Evolutionary conservation across 2,329 filamentous ascomycete genomes (phyloP).

Genomic region (Drechslera avenae): DNA sequence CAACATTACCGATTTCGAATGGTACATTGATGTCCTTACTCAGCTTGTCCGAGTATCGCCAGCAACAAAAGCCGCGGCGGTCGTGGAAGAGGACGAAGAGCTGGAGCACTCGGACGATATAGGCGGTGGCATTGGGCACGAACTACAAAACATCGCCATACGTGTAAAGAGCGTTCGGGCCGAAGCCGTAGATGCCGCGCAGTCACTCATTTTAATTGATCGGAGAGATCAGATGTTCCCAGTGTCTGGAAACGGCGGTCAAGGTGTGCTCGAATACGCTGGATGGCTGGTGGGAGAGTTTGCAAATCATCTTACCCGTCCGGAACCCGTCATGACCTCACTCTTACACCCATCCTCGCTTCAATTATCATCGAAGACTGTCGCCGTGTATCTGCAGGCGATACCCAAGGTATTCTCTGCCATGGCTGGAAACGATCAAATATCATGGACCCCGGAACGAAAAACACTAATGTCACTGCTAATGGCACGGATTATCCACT

Average conservation of each 20-base stretch:
- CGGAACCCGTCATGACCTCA: constrained; percentile 73
- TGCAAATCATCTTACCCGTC: constrained; percentile 69
- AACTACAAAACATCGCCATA: constrained; percentile 88
- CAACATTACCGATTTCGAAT: constrained; percentile 89
- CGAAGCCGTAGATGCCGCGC: constrained; percentile 81
- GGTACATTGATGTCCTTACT: constrained; percentile 91
- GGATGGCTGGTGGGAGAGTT: constrained; percentile 92
- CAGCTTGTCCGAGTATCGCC: constrained; percentile 77
- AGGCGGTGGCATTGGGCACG: constrained; percentile 76
- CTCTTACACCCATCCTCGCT: constrained; percentile 70
- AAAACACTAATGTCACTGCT: constrained; percentile 77
- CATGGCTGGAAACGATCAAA: constrained; percentile 68
- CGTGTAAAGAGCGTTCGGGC: constrained; percentile 83
- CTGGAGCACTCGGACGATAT: constrained; percentile 50
- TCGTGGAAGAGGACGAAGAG: constrained; percentile 36
- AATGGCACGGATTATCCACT: constrained; percentile 80
- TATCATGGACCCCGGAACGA: constrained; percentile 72
- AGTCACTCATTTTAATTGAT: constrained; percentile 72
- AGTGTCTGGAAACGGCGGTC: constrained; percentile 55
- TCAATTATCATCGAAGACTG: constrained; percentile 65
- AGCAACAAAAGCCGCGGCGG: constrained; percentile 48
- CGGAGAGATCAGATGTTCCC: constrained; percentile 62
- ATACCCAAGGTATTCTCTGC: constrained; percentile 82
- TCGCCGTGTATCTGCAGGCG: constrained; percentile 83
- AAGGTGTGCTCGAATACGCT: constrained; percentile 73